A percentile compares a stretch with the other conserved stretches of the same genome.
Conservation (phyloP, 352 stramenopile species). For the Pythium apleroticum region DNA sequence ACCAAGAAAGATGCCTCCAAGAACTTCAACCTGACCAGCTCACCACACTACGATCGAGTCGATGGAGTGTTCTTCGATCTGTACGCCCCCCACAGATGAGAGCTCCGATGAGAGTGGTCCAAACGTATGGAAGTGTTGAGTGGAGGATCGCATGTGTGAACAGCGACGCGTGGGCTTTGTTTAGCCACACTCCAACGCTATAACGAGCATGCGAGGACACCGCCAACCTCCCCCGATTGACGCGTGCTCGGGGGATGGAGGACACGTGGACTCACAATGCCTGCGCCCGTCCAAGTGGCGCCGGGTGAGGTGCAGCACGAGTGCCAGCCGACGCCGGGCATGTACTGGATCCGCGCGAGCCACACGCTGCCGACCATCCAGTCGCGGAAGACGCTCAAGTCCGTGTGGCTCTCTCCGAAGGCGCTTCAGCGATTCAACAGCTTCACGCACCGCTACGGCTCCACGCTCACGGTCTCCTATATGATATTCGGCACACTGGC, state of each 20-base stretch:
- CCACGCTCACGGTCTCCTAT: not conserved
- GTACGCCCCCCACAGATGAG: no score
- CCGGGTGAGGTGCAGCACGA: not conserved
- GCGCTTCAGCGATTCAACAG: slow-evolving; percentile 1
- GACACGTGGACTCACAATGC: not conserved
- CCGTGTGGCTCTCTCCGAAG: slow-evolving; percentile 5
- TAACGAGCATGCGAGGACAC: no score
- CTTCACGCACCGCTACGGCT: not conserved
- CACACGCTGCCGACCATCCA: slow-evolving; percentile 2
- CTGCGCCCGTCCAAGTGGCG: not conserved
- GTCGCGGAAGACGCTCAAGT: slow-evolving; percentile 7
- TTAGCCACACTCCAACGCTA: no score
- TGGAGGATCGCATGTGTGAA: no score
- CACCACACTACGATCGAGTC: no score
- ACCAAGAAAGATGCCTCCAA: not conserved
- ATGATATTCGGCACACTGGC: not conserved
- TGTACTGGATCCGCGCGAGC: slow-evolving; percentile 7
- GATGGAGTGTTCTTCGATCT: no score
- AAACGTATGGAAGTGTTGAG: no score
- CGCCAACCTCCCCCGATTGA: no score
- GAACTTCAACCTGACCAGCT: not conserved
- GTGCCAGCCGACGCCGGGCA: not conserved
- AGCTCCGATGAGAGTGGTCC: no score
- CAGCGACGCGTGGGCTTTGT: no score
- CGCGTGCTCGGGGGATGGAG: no score